Conservation (phyloP, 768 basidiomycete genomes). For the Artomyces pyxidatus region DNA sequence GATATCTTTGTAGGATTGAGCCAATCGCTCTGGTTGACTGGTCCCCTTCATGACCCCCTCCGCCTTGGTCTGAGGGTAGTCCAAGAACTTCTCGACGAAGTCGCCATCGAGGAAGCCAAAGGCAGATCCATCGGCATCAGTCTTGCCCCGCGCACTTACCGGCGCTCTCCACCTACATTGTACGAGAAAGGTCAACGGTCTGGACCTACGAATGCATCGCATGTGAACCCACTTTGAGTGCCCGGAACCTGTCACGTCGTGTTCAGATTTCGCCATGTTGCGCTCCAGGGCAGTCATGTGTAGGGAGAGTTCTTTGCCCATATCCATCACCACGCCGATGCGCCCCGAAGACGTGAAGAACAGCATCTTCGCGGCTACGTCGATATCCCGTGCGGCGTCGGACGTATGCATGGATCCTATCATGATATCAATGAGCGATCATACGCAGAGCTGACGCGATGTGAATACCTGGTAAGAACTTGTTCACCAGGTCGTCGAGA, state of each 20-base stretch:
- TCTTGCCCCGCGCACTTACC: conserved; percentile 43
- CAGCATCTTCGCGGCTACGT: conserved; percentile 49
- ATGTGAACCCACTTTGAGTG: conserved; percentile 48
- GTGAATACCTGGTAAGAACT: conserved; percentile 55
- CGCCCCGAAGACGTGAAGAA: conserved; percentile 76
- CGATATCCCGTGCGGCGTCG: conserved; percentile 33
- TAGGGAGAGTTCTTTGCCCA: conserved; percentile 44
- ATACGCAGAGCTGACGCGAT: neutral
- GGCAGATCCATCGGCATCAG: conserved; percentile 47
- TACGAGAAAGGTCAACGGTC: neutral
- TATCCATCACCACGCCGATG: conserved; percentile 64
- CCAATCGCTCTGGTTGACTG: conserved; percentile 52
- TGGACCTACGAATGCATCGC: neutral
- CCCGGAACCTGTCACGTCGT: conserved; percentile 44
- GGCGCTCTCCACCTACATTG: conserved; percentile 71
- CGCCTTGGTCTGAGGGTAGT: conserved; percentile 35
- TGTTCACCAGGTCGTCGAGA: conserved; percentile 70
- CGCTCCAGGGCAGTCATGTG: conserved; percentile 66
- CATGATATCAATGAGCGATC: too few species aligned
- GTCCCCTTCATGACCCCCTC: conserved; percentile 46
- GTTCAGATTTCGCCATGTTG: conserved; percentile 53
- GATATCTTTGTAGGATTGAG: conserved; percentile 34
- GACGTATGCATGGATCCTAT: conserved; percentile 48
- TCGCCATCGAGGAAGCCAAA: conserved; percentile 86
- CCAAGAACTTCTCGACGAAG: conserved; percentile 65